These are phyloP conservation scores for Trichoderma reesei DNA, from an alignment of 495 filamentous ascomycete genomes.

Conservation along the genomic window DNA sequence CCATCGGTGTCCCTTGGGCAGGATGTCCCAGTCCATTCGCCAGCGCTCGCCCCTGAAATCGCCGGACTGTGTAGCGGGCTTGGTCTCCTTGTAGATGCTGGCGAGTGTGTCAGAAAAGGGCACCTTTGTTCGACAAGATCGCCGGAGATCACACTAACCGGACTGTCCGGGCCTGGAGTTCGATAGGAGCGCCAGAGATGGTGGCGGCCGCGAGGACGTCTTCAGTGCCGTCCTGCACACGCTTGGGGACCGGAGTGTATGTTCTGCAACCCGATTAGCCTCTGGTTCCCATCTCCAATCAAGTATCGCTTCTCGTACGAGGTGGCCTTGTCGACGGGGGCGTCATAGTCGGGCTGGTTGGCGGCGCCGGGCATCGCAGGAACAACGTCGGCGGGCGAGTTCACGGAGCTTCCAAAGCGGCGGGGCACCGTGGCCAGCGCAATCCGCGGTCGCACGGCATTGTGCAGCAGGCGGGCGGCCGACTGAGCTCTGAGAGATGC, in stretches of 20 bases:
- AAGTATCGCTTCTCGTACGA: constrained; percentile 44
- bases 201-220: constrained; percentile 71
- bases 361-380: constrained; percentile 26
- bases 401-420: constrained; percentile 34
- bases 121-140: neutral
- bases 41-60: constrained; percentile 72
- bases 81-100: constrained; percentile 83
- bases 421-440: constrained; percentile 31
- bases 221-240: constrained; percentile 84
- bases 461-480: constrained; percentile 36
- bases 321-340: constrained; percentile 66
- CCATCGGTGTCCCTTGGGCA: constrained; percentile 82
- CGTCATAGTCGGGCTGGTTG: constrained; percentile 73
- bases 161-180: constrained; percentile 86
- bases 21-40: constrained; percentile 98
- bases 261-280: constrained; percentile 37
- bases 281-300: neutral
- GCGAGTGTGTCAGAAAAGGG: neutral
- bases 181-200: constrained; percentile 84
- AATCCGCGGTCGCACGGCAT: constrained; percentile 26
- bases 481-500: constrained; percentile 32
- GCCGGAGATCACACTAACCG: constrained; percentile 45
- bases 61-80: constrained; percentile 91
- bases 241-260: constrained; percentile 82
- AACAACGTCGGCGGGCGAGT: constrained; percentile 20